Evolutionary conservation across 345 rosid species (phyloP), one percentile per base, ranked within the genome.

Genomic region (Theobroma cacao): DNA sequence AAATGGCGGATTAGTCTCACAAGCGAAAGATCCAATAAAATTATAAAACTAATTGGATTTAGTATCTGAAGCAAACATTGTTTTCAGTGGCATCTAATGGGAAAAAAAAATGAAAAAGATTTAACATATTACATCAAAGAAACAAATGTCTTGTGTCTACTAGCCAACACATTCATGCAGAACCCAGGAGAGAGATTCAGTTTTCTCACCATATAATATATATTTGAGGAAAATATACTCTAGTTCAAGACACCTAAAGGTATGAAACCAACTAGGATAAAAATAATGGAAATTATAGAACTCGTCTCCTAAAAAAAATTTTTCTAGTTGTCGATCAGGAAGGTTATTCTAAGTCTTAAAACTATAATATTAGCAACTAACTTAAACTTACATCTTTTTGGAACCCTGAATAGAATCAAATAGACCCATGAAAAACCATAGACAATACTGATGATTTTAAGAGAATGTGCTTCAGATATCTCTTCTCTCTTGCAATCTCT

Each of bases 121-220:
- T 22, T 40, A 47, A 40, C 0, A 20, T 9, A 45, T 75, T 4
- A 34, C 43, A 41, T 58, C 55, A 41, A 30, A 41, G 64, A 55
- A n/a, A n/a, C 76, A 56, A 56, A 72, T 55, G n/a, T 38, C 14
- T 36, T n/a, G n/a, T n/a, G 22, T 36, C 77, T n/a, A n/a, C 20
- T 26, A 5, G 7, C 31, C 45, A 14, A 56, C 28, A 38, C 43
- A 36, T 41, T 10, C 28, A 10, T 31, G 40, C 24, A 56, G 10
- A 74, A 56, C 26, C 47, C 12, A 56, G 47, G 26, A 52, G 2
- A 12, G 26, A 67, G 8, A n/a, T 41, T 12, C 3, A 2, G 4
- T 45, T 45, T 47, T 28, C 36, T 1, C 6, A 69, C 11, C 56
- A 24, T 45, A 43, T 41, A 24, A 68, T 4, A 24, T 13, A n/a